phyloP scores from a whole-genome alignment of 371 early-diverging fungal genomes.

The Mucor sp. region DNA sequence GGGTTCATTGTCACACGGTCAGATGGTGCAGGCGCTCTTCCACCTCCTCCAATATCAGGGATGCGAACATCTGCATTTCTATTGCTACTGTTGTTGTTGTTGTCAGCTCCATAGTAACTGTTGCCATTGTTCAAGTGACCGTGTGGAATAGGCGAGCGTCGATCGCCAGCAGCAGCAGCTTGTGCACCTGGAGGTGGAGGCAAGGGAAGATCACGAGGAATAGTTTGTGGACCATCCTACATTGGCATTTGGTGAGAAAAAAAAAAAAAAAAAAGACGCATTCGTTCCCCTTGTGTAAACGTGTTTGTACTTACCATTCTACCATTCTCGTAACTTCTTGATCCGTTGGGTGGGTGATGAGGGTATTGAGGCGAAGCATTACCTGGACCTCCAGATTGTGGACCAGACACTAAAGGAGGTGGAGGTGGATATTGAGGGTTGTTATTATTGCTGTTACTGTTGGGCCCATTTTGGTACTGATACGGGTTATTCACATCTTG shows the following conservation, averaged over 20 bases:
- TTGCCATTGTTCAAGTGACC: neutral
- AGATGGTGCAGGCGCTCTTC: slow-evolving; percentile 35
- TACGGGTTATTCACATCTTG: slow-evolving; percentile 62
- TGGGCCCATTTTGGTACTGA: slow-evolving; percentile 36
- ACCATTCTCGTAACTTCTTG: neutral
- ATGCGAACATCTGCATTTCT: slow-evolving; percentile 30
- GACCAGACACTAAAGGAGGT: slow-evolving; percentile 15
- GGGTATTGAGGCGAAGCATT: slow-evolving; percentile 2
- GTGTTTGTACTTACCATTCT: slow-evolving; percentile 18
- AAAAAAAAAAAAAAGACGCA: too few relatives aligned
- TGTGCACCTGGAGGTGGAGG: slow-evolving; percentile 10
- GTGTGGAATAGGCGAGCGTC: slow-evolving; percentile 27
- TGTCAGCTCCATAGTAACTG: neutral
- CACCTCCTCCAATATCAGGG: slow-evolving; percentile 39
- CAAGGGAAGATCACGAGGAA: slow-evolving; percentile 35
- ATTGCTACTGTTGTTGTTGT: slow-evolving; percentile 6
- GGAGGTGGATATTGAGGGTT: slow-evolving; percentile 14
- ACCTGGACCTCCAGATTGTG: slow-evolving; percentile 9
- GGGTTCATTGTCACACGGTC: slow-evolving; percentile 41
- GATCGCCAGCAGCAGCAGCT: slow-evolving; percentile 3
- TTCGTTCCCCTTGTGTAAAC: neutral
- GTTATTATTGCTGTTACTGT: neutral
- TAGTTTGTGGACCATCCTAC: slow-evolving; percentile 9
- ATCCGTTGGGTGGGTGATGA: neutral
- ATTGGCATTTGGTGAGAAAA: neutral